Conservation (phyloP, 495 filamentous ascomycete genomes). For the Penicillium desertorum region DNA sequence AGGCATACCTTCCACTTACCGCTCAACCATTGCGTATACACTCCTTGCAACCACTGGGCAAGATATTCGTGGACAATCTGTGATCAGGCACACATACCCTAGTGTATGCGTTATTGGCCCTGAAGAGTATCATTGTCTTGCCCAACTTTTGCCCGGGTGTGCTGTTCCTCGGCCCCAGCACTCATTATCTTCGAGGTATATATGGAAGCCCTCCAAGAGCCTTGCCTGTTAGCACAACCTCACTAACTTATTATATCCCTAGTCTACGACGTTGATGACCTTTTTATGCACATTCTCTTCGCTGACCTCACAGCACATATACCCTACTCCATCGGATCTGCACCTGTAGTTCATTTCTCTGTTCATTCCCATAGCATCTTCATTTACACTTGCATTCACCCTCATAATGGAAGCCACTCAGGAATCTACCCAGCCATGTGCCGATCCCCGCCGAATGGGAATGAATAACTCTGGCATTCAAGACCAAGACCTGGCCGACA, state of each 20-base stretch:
- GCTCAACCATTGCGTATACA: background rate
- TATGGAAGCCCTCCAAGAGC: background rate
- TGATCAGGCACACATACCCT: conserved; percentile 1
- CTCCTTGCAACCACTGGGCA: background rate
- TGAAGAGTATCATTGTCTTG: background rate
- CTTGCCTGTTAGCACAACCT: conserved; percentile 5
- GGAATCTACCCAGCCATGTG: conserved; percentile 74
- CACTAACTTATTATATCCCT: conserved; percentile 1
- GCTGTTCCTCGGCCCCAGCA: conserved; percentile 2
- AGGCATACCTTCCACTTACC: background rate
- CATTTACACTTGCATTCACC: conserved; percentile 13
- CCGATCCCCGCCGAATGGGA: conserved; percentile 76
- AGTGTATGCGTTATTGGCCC: conserved; percentile 3
- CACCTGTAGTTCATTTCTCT: conserved; percentile 22
- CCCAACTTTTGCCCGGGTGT: conserved; percentile 14
- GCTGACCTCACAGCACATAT: conserved; percentile 22
- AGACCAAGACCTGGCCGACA: conserved; percentile 78
- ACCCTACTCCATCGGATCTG: conserved; percentile 21
- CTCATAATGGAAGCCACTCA: conserved; percentile 54
- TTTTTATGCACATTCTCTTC: conserved; percentile 24
- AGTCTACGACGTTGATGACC: conserved; percentile 22
- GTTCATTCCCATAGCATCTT: conserved; percentile 17
- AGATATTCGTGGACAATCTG: background rate
- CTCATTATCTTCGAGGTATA: conserved; percentile 4
- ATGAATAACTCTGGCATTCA: conserved; percentile 73